Percentiles rank a stretch among this genome's conserved stretches.
phyloP scores from a whole-genome alignment of 257 asterid genomes.

The Solanum corneliomulleri region DNA sequence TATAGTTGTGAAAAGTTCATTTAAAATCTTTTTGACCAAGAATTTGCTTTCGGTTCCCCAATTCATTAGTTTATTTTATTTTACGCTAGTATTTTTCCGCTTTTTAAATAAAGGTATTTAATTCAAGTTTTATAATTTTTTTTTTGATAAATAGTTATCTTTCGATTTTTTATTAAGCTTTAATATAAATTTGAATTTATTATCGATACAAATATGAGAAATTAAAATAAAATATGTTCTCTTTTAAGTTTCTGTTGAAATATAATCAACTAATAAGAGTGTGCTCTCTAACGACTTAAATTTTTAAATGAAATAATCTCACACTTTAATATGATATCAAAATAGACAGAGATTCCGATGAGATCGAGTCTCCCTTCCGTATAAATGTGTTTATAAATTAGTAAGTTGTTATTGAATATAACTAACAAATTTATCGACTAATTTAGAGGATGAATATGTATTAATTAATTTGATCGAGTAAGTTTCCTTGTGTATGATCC shows the following conservation, averaged over 20 bases:
- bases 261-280: no score
- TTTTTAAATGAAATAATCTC: no score
- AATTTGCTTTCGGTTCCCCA: not conserved
- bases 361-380: no score
- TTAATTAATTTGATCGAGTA: not conserved
- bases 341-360: no score
- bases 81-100: not conserved
- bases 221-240: not conserved
- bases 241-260: not conserved
- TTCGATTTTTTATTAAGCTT: not conserved
- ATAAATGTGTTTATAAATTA: not conserved
- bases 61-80: not conserved
- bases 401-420: not conserved
- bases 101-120: not conserved
- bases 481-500: not conserved
- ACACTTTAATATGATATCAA: no score
- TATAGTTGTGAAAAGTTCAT: not conserved
- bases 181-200: accelerated
- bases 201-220: not conserved
- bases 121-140: no score
- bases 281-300: no score
- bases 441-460: not conserved
- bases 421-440: not conserved
- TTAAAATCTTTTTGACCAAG: not conserved
- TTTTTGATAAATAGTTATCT: no score